These are phyloP conservation scores for Trypanosoma boissoni DNA, from an alignment of 208 protist species.

Conservation along the genomic window DNA sequence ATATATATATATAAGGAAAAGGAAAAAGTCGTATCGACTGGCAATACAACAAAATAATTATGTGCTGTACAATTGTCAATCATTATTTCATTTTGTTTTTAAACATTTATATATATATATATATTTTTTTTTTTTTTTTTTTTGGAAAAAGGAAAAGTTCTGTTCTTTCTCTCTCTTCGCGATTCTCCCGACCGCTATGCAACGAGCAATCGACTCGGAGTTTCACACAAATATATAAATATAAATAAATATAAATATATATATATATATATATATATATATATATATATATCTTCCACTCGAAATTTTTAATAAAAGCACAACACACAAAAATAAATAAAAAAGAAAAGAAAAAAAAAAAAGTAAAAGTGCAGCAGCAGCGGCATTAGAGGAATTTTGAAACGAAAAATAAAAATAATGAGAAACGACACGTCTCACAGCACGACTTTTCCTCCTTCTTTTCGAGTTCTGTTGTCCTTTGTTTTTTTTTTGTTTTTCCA, in stretches of 20 bases:
- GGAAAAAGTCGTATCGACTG: too few species aligned
- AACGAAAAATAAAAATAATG: slow-evolving; percentile 20
- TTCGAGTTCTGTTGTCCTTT: too few species aligned
- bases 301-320: not conserved
- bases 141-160: slow-evolving; percentile 1
- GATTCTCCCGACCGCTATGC: not conserved
- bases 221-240: not conserved
- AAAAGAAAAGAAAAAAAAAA: slow-evolving; percentile 15
- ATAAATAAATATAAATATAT: slow-evolving; percentile 10
- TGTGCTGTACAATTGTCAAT: too few species aligned
- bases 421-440: slow-evolving; percentile 4
- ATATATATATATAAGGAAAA: too few species aligned
- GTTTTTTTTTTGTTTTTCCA: too few species aligned
- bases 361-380: not conserved
- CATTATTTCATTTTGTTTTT: slow-evolving; percentile 4
- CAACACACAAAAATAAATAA: slow-evolving; percentile 11
- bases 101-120: slow-evolving; percentile 1
- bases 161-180: not conserved
- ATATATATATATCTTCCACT: slow-evolving; percentile 12
- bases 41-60: too few species aligned
- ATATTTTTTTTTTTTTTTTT: slow-evolving; percentile 5
- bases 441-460: not conserved
- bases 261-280: slow-evolving; percentile 24
- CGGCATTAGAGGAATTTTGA: not conserved
- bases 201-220: not conserved